These are phyloP conservation scores for Diaporthe vexans DNA, from an alignment of 2,329 filamentous ascomycete species.

Conservation along the genomic window DNA sequence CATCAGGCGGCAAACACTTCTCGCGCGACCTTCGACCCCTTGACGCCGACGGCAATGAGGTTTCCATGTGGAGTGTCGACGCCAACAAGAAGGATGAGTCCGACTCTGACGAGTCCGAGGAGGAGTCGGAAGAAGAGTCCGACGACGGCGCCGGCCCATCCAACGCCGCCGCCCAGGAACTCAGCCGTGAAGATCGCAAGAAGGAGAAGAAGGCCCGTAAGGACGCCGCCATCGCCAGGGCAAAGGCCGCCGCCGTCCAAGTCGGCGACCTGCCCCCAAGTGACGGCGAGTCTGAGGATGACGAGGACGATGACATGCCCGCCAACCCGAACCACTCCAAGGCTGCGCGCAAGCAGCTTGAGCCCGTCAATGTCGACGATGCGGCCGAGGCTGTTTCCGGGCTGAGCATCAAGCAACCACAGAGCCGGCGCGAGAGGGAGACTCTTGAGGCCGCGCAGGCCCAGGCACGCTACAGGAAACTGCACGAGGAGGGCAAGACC, in stretches of 20 bases:
- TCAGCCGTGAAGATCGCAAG: slow-evolving; percentile 90
- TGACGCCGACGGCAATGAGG: slow-evolving; percentile 89
- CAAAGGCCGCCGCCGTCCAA: slow-evolving; percentile 78
- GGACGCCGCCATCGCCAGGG: slow-evolving; percentile 85
- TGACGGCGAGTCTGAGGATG: slow-evolving; percentile 72
- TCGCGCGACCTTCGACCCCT: slow-evolving; percentile 90
- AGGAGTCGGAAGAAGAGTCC: slow-evolving; percentile 64
- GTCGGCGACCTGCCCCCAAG: slow-evolving; percentile 89
- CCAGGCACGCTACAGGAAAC: slow-evolving; percentile 90
- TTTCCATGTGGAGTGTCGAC: slow-evolving; percentile 87
- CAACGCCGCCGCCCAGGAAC: slow-evolving; percentile 56
- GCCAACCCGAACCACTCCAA: slow-evolving; percentile 94
- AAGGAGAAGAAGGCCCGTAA: slow-evolving; percentile 92
- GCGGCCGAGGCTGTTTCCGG: slow-evolving; percentile 70
- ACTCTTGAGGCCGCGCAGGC: slow-evolving; percentile 88
- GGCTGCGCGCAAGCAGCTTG: slow-evolving; percentile 73
- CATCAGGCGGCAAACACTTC: slow-evolving; percentile 91
- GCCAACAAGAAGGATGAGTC: slow-evolving; percentile 62
- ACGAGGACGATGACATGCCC: slow-evolving; percentile 76
- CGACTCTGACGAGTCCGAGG: slow-evolving; percentile 62
- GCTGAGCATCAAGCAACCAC: slow-evolving; percentile 56
- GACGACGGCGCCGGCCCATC: slow-evolving; percentile 54
- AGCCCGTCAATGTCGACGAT: slow-evolving; percentile 62
- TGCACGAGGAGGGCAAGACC: slow-evolving; percentile 96
- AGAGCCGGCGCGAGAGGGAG: slow-evolving; percentile 72